Evolutionary conservation across 306 rosid genomes (phyloP), one percentile per base, ranked within the genome.

Genomic region (Cicer chorassanicum): DNA sequence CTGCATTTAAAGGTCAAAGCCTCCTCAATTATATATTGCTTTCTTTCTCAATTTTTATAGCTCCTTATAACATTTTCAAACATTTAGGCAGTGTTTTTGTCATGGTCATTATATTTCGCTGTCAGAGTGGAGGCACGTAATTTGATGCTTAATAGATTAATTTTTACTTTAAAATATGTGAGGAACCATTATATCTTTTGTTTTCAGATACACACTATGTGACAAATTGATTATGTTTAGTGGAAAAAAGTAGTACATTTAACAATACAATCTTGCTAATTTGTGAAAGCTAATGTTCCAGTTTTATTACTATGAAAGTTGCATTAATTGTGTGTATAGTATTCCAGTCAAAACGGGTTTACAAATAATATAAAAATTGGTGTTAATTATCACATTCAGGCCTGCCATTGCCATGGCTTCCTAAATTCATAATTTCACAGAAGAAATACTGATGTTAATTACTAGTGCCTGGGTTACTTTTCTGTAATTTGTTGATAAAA

Each of bases 1-100:
- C 89, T 92, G 80, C 99, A 94, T 85, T 84, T 94, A 84, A 94
- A 94, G 99, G 99, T 94, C 7, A 84, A 66, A 15, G 54, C 74
- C 80, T 61, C 44, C 16, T 51, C 64, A 60, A 13, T 46, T 41
- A 36, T 50, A 49, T 41, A 10, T 41, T 72, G 64, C 10, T 55
- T 69, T 77, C 41, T 65, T 6, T 6, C 6, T 60, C 62, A 68
- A 57, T 68, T 56, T 46, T 55, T 61, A 45, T 16, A 61, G 40
- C 61, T n/a, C 36, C 16, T 11, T 65, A 8, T 10, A 5, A 12
- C 49, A 54, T 46, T 54, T 78, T 69, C 38, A 41, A 49, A 73
- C 70, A 4, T 61, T 72, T 68, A 82, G 19, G 76, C 60, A 9
- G 45, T 63, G 49, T 57, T 38, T 56, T 34, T 57, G 68, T 50